Base-by-base conservation (phyloP, 2,329 filamentous ascomycete genomes). In the Pleochaeta shiraiana region DNA sequence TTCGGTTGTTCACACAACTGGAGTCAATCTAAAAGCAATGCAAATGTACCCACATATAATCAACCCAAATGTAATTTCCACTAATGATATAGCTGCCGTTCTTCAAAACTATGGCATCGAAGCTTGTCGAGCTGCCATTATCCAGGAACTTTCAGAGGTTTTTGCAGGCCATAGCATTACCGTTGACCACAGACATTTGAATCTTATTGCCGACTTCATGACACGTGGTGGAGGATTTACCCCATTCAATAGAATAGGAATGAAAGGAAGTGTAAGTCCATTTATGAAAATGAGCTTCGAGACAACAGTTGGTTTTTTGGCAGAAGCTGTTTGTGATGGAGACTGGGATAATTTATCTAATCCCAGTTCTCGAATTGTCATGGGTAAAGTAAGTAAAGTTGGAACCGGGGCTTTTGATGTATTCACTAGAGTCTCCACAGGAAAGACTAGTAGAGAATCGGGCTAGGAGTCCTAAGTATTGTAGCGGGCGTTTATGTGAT, bases 201-300 rank as follows among this genome's bases (percentile, higher is more conserved):
- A 93, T 76, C 81, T 98, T 69, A 97, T 98, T 70, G 92, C 88
- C 59, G 93, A 98, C 74, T 90, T 90, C 74, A 98, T 98, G 93
- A 98, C 93, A n/a, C 83, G 92, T 64, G 86, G 85, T 66, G 93
- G 93, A 68, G 85, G 83, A 1, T 98, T 95, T 77, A 87, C 85
- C 60, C 86, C 93, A 0, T 98, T 98, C 77, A 95, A 89, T 76
- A 87, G 93, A 61, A 95, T 88, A 72, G 93, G 92, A 0, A 78
- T 98, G 66, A 85, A 84, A 72, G 85, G 88, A 68, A 91, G 89
- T 71, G 86, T 92, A 31, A 91, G 86, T 69, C 90, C 93, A 0
- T 92, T 98, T 70, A 92, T 93, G 76, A 97, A 97, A 81, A 97
- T 97, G 92, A 95, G 89, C 74, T 98, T 97, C 77, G 93, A 98